phyloP scores from a whole-genome alignment of 306 rosid genomes.

The Heteromeles arbutifolia region DNA sequence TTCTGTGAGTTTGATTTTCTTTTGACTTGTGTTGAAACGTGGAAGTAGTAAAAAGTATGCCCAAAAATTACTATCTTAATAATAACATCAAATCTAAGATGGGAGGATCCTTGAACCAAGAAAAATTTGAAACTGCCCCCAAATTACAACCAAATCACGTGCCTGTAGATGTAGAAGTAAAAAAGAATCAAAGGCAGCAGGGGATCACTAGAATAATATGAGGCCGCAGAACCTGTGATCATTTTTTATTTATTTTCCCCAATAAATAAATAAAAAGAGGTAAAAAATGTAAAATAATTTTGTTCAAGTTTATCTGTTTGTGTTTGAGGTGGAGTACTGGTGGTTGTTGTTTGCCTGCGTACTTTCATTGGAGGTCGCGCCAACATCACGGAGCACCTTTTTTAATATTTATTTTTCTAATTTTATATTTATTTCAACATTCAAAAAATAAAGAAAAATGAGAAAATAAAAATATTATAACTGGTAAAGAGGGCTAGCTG shows the following conservation, averaged over 20 bases:
- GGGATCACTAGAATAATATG: neutral
- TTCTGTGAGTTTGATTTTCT: too few relatives aligned
- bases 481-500: neutral
- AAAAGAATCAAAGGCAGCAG: neutral
- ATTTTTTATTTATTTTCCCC: neutral
- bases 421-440: neutral
- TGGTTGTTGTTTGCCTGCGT: slow-evolving; percentile 6
- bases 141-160: neutral
- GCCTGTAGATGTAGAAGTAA: neutral
- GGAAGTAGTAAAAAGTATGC: too few relatives aligned
- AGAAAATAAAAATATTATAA: neutral
- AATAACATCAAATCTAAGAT: too few relatives aligned
- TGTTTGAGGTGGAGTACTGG: slow-evolving; percentile 6
- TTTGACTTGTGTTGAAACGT: too few relatives aligned
- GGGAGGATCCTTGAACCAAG: neutral
- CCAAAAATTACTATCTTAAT: too few relatives aligned
- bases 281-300: slow-evolving; percentile 1
- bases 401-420: neutral
- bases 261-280: neutral
- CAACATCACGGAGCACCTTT: slow-evolving; percentile 24
- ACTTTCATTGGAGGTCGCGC: slow-evolving; percentile 46
- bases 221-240: neutral
- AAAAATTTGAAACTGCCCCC: neutral
- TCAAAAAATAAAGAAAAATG: neutral
- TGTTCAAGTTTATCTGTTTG: slow-evolving; percentile 35